Base-by-base conservation (phyloP, 768 basidiomycete genomes). In the Mycena capillaripes region DNA sequence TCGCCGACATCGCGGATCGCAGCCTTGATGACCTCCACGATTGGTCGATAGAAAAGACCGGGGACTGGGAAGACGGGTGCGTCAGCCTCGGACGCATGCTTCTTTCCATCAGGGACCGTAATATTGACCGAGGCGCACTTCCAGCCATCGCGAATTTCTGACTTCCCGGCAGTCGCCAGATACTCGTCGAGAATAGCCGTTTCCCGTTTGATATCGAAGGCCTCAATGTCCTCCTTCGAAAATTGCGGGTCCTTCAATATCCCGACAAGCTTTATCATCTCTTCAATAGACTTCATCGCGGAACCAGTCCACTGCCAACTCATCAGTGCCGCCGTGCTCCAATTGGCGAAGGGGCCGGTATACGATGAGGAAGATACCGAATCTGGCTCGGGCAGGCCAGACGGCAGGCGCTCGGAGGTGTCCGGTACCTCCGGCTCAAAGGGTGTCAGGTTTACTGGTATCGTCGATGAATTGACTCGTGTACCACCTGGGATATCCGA, bases 221-320 rank as follows among this genome's bases (percentile, higher is more conserved):
- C 55, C 42, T 3, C 19, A 16, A 53, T 21, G 16, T 53, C 52
- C 29, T 53, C 52, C 29, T 67, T 57, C 17, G 53, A 32, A 16
- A 57, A 67, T 19, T 16, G 3, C 27, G 59, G 67, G 4, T 64
- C 30, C 8, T 25, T n/a, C 5, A 77, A n/a, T 50, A 81, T 77
- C 16, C 42, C 42, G 29, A 58, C 40, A 2, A 67, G 42, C 17
- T 57, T 55, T 1, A 44, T 27, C 38, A 40, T 46, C 60, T 71
- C 61, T 2, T 67, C 32, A 0, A 61, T 8, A 6, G 59, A 50
- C 55, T 73, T 46, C 9, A 14, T 30, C 3, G 23, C 40, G 3
- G 67, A 72, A 2, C 72, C 71, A 4, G 64, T 70, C 53, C 75
- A 74, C 21, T 76, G 75, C 77, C 77, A 79, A 12, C 61, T 38